These are phyloP conservation scores for Mycena haematopus DNA, from an alignment of 768 basidiomycete genomes.

Conservation along the genomic window DNA sequence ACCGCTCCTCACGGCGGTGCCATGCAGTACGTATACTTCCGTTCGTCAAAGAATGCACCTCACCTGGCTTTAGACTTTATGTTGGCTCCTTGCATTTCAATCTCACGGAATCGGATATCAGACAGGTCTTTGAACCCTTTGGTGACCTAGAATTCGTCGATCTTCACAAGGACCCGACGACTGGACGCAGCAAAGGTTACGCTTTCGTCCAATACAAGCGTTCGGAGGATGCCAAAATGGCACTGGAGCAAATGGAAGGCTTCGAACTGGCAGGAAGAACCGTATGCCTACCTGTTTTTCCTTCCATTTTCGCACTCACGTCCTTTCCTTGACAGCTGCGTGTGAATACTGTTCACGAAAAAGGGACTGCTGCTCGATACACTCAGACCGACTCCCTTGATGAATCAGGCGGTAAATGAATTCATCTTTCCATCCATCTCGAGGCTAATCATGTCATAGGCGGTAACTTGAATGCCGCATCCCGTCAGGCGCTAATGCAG, in stretches of 20 bases:
- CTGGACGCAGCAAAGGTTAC: slow-evolving; percentile 96
- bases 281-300: slow-evolving; percentile 49
- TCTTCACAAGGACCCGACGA: slow-evolving; percentile 93
- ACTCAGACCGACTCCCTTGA: slow-evolving; percentile 84
- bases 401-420: slow-evolving; percentile 78
- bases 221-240: slow-evolving; percentile 94
- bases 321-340: slow-evolving; percentile 65
- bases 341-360: slow-evolving; percentile 93
- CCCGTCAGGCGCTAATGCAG: slow-evolving; percentile 99
- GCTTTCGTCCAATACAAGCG: slow-evolving; percentile 98
- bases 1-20: slow-evolving; percentile 74
- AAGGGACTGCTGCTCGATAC: slow-evolving; percentile 76
- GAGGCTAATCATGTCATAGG: slow-evolving; percentile 51
- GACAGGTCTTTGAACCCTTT: slow-evolving; percentile 99
- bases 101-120: slow-evolving; percentile 95
- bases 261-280: slow-evolving; percentile 96
- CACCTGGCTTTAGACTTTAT: slow-evolving; percentile 69
- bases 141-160: slow-evolving; percentile 99
- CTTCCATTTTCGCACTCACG: slow-evolving; percentile 21
- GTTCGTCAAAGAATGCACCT: slow-evolving; percentile 15
- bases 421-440: background rate
- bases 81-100: slow-evolving; percentile 98
- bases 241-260: slow-evolving; percentile 98
- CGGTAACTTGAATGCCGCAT: slow-evolving; percentile 97
- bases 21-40: slow-evolving; percentile 70